These are phyloP conservation scores for Tylopilus sp. DNA, from an alignment of 768 basidiomycete species.

Conservation along the genomic window DNA sequence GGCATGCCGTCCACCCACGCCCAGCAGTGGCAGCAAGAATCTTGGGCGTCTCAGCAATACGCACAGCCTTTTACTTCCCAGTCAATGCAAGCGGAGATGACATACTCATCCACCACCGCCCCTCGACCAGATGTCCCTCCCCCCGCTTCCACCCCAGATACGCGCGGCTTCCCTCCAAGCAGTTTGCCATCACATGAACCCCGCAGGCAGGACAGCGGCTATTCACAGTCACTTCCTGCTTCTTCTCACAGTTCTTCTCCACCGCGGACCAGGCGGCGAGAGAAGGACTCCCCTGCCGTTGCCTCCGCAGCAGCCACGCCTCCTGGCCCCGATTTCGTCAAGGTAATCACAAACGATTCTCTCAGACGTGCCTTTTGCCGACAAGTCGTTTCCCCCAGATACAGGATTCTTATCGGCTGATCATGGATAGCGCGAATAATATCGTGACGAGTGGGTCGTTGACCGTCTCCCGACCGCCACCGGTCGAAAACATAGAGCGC, in stretches of 20 bases:
- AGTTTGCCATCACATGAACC: conserved; percentile 29
- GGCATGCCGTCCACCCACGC: conserved; percentile 28
- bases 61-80: conserved; percentile 33
- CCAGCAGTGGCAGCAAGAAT: conserved; percentile 41
- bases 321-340: conserved; percentile 39
- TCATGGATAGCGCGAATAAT: conserved; percentile 38
- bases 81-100: conserved; percentile 32
- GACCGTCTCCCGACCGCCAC: conserved; percentile 21
- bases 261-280: conserved; percentile 36
- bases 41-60: conserved; percentile 37
- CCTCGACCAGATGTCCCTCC: conserved; percentile 31
- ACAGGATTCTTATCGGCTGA: conserved; percentile 41
- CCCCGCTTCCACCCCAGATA: conserved; percentile 28
- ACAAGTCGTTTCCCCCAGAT: conserved; percentile 30
- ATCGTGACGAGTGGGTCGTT: conserved; percentile 24
- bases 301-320: conserved; percentile 23
- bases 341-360: conserved; percentile 29
- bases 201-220: conserved; percentile 33
- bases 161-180: conserved; percentile 29
- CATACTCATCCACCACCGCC: conserved; percentile 33
- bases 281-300: conserved; percentile 33
- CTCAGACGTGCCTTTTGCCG: conserved; percentile 8
- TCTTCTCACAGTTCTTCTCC: conserved; percentile 28
- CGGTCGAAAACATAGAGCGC: conserved; percentile 38
- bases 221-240: conserved; percentile 24